Conservation (phyloP, 129 eudicot species). For the Artemisia tridentata region DNA sequence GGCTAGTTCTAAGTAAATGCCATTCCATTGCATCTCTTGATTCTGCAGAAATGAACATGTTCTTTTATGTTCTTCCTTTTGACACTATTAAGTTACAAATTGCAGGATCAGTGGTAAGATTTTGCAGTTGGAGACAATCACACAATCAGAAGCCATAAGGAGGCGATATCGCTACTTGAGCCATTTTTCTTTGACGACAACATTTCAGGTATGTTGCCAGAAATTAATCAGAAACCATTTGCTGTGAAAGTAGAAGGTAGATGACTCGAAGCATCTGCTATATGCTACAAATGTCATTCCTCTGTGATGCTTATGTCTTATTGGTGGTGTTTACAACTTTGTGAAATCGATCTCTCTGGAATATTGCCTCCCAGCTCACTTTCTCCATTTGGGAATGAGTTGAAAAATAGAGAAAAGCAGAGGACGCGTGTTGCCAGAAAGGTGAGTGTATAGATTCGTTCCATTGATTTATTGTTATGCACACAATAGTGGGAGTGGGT, state of each 20-base stretch:
- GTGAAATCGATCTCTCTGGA: conserved; percentile 78
- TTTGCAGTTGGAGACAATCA: conserved; percentile 75
- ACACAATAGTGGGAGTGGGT: not conserved
- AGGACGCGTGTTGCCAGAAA: conserved; percentile 77
- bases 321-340: conserved; percentile 52
- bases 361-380: conserved; percentile 67
- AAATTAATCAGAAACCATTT: not conserved
- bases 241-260: not conserved
- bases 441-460: conserved; percentile 30
- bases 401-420: conserved; percentile 83
- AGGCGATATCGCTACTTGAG: conserved; percentile 91
- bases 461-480: not conserved
- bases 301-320: conserved; percentile 19
- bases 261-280: not conserved
- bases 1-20: too few relatives aligned
- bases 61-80: conserved; percentile 1
- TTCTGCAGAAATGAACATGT: not conserved
- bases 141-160: conserved; percentile 93
- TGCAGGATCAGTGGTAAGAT: conserved; percentile 85
- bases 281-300: conserved; percentile 7
- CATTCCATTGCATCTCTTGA: not conserved
- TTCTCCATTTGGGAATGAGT: conserved; percentile 82
- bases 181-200: conserved; percentile 87
- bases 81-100: conserved; percentile 18
- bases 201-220: conserved; percentile 65